Evolutionary conservation across 768 basidiomycete species (phyloP).

Genomic region (Dendrothele bispora): DNA sequence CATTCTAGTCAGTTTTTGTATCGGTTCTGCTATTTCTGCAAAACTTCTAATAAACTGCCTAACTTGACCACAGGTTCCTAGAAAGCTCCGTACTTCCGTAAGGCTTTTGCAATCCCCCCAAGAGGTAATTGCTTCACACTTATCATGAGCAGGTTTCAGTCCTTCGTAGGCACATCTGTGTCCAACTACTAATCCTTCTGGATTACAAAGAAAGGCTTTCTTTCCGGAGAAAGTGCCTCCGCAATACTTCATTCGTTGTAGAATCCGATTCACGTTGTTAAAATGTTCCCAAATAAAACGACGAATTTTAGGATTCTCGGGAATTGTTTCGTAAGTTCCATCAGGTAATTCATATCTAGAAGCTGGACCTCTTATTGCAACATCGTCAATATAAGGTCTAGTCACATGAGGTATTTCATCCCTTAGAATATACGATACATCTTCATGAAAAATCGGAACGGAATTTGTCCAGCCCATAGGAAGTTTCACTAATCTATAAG

Average conservation of each 20-base stretch:
- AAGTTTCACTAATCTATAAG: slow-evolving; percentile 25
- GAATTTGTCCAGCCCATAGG: slow-evolving; percentile 34
- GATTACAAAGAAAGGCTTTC: slow-evolving; percentile 19
- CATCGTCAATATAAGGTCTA: slow-evolving; percentile 39
- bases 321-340: slow-evolving; percentile 11
- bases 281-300: slow-evolving; percentile 19
- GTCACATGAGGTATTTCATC: slow-evolving; percentile 38
- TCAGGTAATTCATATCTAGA: slow-evolving; percentile 25
- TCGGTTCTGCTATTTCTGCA: slow-evolving; percentile 32
- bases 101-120: neutral
- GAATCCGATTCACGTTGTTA: slow-evolving; percentile 5
- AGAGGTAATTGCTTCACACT: slow-evolving; percentile 3
- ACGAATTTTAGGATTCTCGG: slow-evolving; percentile 10
- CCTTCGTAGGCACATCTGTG: slow-evolving; percentile 7
- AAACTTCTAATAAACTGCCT: slow-evolving; percentile 19
- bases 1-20: slow-evolving; percentile 32
- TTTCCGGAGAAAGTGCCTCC: slow-evolving; percentile 36
- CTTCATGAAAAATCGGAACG: slow-evolving; percentile 37
- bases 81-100: slow-evolving; percentile 15
- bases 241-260: slow-evolving; percentile 25
- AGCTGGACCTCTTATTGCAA: slow-evolving; percentile 28
- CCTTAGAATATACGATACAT: slow-evolving; percentile 34
- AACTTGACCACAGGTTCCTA: slow-evolving; percentile 3
- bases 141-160: slow-evolving; percentile 7
- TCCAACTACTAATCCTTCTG: slow-evolving; percentile 2